Conservation (phyloP, 208 protist species). For the Leishmania amazonensis region DNA sequence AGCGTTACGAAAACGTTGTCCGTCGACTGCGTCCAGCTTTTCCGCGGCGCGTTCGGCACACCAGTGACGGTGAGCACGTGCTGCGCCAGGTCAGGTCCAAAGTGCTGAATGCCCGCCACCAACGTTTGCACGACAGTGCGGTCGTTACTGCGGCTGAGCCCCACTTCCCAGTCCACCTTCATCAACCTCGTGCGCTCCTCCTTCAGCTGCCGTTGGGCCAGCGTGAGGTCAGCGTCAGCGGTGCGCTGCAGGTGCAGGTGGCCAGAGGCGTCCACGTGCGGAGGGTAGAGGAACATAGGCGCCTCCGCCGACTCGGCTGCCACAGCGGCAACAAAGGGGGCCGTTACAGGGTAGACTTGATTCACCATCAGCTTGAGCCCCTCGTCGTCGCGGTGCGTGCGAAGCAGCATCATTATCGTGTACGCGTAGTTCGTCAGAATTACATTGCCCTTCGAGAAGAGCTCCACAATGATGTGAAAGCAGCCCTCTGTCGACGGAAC, state of each 20-base stretch:
- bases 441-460: constrained; percentile 96
- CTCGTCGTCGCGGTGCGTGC: constrained; percentile 90
- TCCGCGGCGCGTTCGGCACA: constrained; percentile 44
- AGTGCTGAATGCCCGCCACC: constrained; percentile 67
- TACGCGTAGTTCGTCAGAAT: constrained; percentile 95
- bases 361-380: constrained; percentile 65
- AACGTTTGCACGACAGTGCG: constrained; percentile 47
- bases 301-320: neutral
- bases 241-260: constrained; percentile 20
- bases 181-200: constrained; percentile 29
- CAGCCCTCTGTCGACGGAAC: constrained; percentile 57
- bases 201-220: constrained; percentile 22
- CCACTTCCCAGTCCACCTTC: constrained; percentile 50
- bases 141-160: constrained; percentile 45
- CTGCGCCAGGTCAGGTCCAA: constrained; percentile 75
- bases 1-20: constrained; percentile 47
- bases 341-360: constrained; percentile 72
- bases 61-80: constrained; percentile 61
- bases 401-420: constrained; percentile 93
- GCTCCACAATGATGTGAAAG: constrained; percentile 88
- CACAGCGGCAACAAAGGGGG: constrained; percentile 16
- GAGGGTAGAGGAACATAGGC: constrained; percentile 25
- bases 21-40: constrained; percentile 22
- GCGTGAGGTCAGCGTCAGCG: constrained; percentile 21
- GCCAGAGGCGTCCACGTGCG: constrained; percentile 18